phyloP scores from a whole-genome alignment of 2,329 filamentous ascomycete genomes.

The Penicillium sp. region DNA sequence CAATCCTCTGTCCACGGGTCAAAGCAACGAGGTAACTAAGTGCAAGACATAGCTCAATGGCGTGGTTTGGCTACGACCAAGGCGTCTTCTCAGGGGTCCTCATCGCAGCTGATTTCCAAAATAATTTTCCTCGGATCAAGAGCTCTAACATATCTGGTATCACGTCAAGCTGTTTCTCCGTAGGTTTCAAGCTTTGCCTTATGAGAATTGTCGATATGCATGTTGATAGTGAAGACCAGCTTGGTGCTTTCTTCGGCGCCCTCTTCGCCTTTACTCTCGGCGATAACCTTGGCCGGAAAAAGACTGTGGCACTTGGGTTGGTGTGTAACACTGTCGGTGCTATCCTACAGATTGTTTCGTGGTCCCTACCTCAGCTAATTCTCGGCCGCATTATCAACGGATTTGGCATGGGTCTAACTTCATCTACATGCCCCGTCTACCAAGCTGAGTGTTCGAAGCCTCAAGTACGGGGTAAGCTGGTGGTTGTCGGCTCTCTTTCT shows the following conservation, averaged over 20 bases:
- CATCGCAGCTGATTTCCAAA: too few relatives aligned
- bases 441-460: constrained; percentile 46
- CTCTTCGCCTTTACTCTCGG: constrained; percentile 42
- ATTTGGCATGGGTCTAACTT: constrained; percentile 50
- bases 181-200: too few relatives aligned
- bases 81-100: too few relatives aligned
- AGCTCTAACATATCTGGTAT: too few relatives aligned
- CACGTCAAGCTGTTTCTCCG: too few relatives aligned
- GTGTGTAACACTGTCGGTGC: constrained; percentile 46
- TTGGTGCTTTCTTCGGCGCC: constrained; percentile 49
- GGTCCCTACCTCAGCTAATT: constrained; percentile 44
- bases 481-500: constrained; percentile 11
- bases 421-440: constrained; percentile 48
- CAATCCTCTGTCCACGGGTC: too few relatives aligned
- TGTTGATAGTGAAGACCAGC: too few relatives aligned
- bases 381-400: constrained; percentile 48
- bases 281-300: constrained; percentile 45
- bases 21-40: too few relatives aligned
- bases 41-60: too few relatives aligned
- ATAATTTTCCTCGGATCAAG: too few relatives aligned
- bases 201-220: too few relatives aligned
- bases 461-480: constrained; percentile 40
- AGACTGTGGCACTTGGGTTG: constrained; percentile 43
- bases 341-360: constrained; percentile 43
- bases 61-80: too few relatives aligned